Base-by-base conservation (phyloP, 2,329 filamentous ascomycete species). In the Davidsoniella eucalypti region DNA sequence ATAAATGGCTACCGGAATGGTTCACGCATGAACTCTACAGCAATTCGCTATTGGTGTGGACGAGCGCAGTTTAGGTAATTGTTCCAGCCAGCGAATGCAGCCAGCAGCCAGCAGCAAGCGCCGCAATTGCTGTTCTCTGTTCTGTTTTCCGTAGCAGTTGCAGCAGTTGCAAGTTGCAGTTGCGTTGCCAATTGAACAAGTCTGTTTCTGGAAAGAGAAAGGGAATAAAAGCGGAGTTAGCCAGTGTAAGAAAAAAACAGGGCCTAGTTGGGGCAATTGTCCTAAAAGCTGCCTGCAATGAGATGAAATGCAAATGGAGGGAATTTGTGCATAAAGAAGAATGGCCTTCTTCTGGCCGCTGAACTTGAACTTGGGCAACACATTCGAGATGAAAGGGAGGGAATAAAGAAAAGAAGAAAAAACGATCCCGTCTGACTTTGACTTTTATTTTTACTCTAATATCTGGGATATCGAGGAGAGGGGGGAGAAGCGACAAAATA, bases 221-320 rank as follows among this genome's bases (percentile, higher is more conserved):
- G 43, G 51, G 53, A 42, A 45, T 18, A 41, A 41, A 51, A 45
- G n/a, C 43, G 51, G 53, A 42, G 45, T 18, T 41, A 50, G 10
- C 18, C 2, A 25, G 49, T 37, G 38, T 43, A 47, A 29, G 44
- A 50, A 16, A 38, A 12, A 25, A 23, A 29, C 29, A 46, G 5
- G 29, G 17, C n/a, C 16, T 16, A 23, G 21, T 14, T 33, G 29
- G 29, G 29, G 29, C 29, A 33, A 33, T 33, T 33, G 29, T 33
- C 12, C 8, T 33, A 9, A 12, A 33, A 33, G 29, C 12, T 9
- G 29, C 29, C 29, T 33, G 12, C 8, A 33, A 33, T 33, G 29
- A 2, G 29, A 33, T 33, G 29, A 33, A n/a, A 37, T 42, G 42
- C n/a, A 12, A 48, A 39, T 16, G 33, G 44, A 29, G 37, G 37